A percentile compares a stretch with the other conserved stretches of the same genome.
Conservation (phyloP, 768 basidiomycete genomes). For the Brasilioporus rufonigricans region DNA sequence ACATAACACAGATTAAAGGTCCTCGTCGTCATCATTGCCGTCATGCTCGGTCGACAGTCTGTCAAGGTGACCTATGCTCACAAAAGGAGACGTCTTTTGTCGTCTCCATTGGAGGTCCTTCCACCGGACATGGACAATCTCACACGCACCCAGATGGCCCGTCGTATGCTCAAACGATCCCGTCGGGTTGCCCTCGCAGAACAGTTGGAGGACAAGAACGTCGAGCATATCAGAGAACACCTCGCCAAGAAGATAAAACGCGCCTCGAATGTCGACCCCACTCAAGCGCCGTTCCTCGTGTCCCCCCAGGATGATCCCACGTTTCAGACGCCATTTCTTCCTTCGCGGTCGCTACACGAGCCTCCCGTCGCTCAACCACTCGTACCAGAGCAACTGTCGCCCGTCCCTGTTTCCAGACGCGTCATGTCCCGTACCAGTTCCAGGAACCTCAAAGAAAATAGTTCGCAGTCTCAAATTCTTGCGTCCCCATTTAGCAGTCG, state of each 20-base stretch:
- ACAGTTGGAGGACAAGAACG: slow-evolving; percentile 20
- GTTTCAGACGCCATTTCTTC: slow-evolving; percentile 29
- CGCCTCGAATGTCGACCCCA: slow-evolving; percentile 1
- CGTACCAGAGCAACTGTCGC: slow-evolving; percentile 39
- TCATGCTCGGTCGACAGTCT: slow-evolving; percentile 16
- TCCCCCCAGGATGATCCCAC: slow-evolving; percentile 17
- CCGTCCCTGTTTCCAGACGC: slow-evolving; percentile 38
- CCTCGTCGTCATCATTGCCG: background rate
- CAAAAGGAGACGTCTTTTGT: slow-evolving; percentile 27
- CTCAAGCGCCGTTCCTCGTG: background rate
- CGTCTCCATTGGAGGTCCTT: slow-evolving; percentile 31
- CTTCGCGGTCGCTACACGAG: slow-evolving; percentile 22
- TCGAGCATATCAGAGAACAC: slow-evolving; percentile 20
- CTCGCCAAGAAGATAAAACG: slow-evolving; percentile 36
- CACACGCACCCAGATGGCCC: slow-evolving; percentile 40
- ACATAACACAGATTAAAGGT: too few relatives aligned
- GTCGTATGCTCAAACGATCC: slow-evolving; percentile 47
- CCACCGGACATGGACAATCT: slow-evolving; percentile 31
- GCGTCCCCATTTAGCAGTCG: slow-evolving; percentile 48
- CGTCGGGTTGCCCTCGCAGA: slow-evolving; percentile 34
- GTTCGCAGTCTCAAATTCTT: slow-evolving; percentile 24
- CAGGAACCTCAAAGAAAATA: slow-evolving; percentile 41
- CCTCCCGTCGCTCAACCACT: slow-evolving; percentile 20
- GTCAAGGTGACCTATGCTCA: slow-evolving; percentile 33
- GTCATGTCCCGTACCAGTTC: slow-evolving; percentile 39